phyloP scores from a whole-genome alignment of 257 asterid species.

The Salvia rosmarinus region DNA sequence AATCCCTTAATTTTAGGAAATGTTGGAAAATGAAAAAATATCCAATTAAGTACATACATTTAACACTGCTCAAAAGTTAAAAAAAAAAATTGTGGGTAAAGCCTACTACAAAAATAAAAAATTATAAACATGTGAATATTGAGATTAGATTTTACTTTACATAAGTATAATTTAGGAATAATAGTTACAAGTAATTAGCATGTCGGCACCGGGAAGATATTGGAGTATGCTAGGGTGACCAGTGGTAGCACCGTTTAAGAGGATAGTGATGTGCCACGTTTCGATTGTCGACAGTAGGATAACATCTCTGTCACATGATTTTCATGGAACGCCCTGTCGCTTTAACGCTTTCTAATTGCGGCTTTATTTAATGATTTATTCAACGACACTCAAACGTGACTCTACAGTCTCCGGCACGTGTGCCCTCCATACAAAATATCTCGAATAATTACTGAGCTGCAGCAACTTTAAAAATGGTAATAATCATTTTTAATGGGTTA shows the following conservation, averaged over 20 bases:
- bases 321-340: not conserved
- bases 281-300: conserved; percentile 25
- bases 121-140: not conserved
- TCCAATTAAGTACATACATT: no score
- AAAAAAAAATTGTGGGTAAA: no score
- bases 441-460: no score
- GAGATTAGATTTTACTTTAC: not conserved
- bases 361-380: conserved; percentile 7
- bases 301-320: conserved; percentile 6
- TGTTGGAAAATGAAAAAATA: no score
- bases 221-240: not conserved
- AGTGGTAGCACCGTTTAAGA: not conserved
- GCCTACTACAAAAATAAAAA: no score
- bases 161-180: not conserved
- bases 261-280: conserved; percentile 15
- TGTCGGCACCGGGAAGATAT: conserved; percentile 6
- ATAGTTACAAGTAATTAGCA: not conserved
- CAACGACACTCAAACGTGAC: conserved; percentile 24
- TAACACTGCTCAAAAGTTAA: no score
- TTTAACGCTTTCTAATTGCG: not conserved
- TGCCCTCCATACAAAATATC: not conserved
- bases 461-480: no score
- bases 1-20: no score
- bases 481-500: no score
- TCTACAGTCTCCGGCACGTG: not conserved